A percentile compares a stretch with the other conserved stretches of the same genome.
Evolutionary conservation across 768 basidiomycete species (phyloP).

Genomic region (Boletus insuetus): DNA sequence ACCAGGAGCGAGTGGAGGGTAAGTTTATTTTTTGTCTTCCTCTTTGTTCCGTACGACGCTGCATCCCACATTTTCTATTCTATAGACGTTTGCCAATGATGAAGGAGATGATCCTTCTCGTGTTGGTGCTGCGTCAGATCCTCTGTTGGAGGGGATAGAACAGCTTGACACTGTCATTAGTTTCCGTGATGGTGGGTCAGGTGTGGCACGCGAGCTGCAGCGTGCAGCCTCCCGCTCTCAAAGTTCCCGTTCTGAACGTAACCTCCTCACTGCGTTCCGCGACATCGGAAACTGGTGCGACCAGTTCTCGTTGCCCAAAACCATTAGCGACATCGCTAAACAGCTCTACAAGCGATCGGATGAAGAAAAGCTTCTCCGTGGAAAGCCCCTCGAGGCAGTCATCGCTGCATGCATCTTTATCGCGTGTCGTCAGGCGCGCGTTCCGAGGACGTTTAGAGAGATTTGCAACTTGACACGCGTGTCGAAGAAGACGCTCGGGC

Average conservation of each 20-base stretch:
- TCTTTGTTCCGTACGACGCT: constrained; percentile 8
- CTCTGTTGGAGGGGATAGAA: constrained; percentile 90
- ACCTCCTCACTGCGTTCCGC: constrained; percentile 83
- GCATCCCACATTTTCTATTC: constrained; percentile 20
- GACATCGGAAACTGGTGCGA: constrained; percentile 95
- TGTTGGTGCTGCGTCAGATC: constrained; percentile 96
- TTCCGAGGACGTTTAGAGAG: constrained; percentile 95
- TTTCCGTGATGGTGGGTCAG: constrained; percentile 92
- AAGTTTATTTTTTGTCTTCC: constrained; percentile 38
- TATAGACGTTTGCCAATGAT: constrained; percentile 98
- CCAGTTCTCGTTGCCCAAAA: constrained; percentile 89
- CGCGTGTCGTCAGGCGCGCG: constrained; percentile 91
- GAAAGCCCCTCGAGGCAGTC: constrained; percentile 89
- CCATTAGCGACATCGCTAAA: constrained; percentile 93
- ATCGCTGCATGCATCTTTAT: constrained; percentile 99
- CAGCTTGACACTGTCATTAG: constrained; percentile 94
- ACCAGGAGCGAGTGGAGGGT: constrained; percentile 98
- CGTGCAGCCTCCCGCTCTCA: constrained; percentile 85
- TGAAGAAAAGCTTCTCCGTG: constrained; percentile 89
- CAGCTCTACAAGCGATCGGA: constrained; percentile 97
- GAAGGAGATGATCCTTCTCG: constrained; percentile 99
- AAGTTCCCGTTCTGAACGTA: constrained; percentile 76
- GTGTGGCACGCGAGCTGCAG: constrained; percentile 88
- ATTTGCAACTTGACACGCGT: constrained; percentile 92
- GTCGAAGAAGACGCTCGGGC: constrained; percentile 92